Conservation (phyloP, 2,329 filamentous ascomycete genomes). For the Chrysoporthe cubensis region DNA sequence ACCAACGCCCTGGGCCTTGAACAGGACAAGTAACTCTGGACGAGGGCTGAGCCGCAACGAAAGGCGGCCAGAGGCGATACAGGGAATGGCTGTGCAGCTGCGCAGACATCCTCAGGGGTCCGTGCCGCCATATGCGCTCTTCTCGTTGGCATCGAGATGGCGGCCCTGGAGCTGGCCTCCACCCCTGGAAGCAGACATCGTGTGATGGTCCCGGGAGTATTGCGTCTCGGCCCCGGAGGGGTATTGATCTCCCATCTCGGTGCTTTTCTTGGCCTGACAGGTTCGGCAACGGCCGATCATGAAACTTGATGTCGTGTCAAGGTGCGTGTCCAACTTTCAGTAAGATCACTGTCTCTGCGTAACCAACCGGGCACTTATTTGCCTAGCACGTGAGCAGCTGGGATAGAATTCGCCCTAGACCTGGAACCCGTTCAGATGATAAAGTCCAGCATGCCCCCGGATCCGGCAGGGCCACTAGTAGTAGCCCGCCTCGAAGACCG, state of each 20-base stretch:
- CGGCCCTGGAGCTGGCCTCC: slow-evolving; percentile 18
- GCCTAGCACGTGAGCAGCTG: slow-evolving; percentile 33
- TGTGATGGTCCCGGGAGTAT: slow-evolving; percentile 17
- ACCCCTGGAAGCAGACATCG: slow-evolving; percentile 15
- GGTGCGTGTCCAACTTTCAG: slow-evolving; percentile 21
- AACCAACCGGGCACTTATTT: slow-evolving; percentile 30
- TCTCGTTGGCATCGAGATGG: slow-evolving; percentile 20
- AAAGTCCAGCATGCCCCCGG: slow-evolving; percentile 23
- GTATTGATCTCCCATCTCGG: slow-evolving; percentile 24
- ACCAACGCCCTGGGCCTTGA: slow-evolving; percentile 12
- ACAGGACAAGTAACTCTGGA: slow-evolving; percentile 18
- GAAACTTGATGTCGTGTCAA: slow-evolving; percentile 29
- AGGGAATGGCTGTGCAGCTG: slow-evolving; percentile 3
- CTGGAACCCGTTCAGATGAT: slow-evolving; percentile 19
- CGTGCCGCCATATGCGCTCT: slow-evolving; percentile 13
- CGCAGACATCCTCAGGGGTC: background rate
- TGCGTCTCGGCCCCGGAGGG: slow-evolving; percentile 35
- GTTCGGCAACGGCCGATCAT: slow-evolving; percentile 37
- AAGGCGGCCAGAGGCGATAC: slow-evolving; percentile 10
- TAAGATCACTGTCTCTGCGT: slow-evolving; percentile 29
- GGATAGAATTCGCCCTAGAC: slow-evolving; percentile 17
- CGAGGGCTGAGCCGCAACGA: slow-evolving; percentile 17
- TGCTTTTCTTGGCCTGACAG: slow-evolving; percentile 34
- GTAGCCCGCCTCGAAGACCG: slow-evolving; percentile 6
- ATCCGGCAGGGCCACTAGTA: slow-evolving; percentile 14